phyloP scores from a whole-genome alignment of 1,284 basidiomycete genomes.

The Peniophora sp. region DNA sequence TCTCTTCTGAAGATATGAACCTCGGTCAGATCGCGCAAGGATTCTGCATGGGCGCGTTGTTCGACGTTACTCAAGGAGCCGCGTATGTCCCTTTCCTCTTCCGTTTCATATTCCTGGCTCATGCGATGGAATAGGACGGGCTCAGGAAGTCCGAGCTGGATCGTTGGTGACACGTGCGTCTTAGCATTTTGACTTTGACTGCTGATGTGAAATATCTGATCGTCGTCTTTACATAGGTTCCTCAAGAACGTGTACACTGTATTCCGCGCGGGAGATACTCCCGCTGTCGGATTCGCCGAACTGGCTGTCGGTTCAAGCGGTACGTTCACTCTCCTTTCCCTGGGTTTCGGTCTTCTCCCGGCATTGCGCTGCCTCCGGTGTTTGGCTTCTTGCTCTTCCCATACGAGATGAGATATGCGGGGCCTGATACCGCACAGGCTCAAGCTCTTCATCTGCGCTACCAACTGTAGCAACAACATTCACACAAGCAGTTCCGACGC shows the following conservation, averaged over 20 bases:
- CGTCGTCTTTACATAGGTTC: not conserved
- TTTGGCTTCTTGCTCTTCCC: too few species aligned
- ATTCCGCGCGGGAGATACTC: conserved; percentile 31
- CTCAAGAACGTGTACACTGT: conserved; percentile 51
- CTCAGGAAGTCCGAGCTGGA: conserved; percentile 26
- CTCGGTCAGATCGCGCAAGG: conserved; percentile 21
- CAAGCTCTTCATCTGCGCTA: too few species aligned
- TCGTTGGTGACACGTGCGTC: conserved; percentile 48
- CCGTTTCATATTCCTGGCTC: too few species aligned
- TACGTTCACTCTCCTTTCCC: not conserved
- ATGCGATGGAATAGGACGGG: conserved; percentile 18
- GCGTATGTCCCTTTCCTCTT: too few species aligned
- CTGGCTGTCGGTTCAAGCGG: conserved; percentile 18
- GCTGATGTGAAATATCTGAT: conserved; percentile 5
- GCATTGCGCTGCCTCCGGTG: not conserved
- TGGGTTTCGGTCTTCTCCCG: not conserved
- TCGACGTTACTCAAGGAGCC: conserved; percentile 17
- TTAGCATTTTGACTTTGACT: conserved; percentile 21
- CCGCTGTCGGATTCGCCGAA: conserved; percentile 44
- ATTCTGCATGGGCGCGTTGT: conserved; percentile 43
- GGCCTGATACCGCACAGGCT: too few species aligned
- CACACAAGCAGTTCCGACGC: too few species aligned
- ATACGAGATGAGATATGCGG: too few species aligned
- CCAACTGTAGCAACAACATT: too few species aligned
- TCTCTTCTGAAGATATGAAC: conserved; percentile 39